Evolutionary conservation across 1,284 basidiomycete genomes (phyloP).

Genomic region (Albatrellus sp.): DNA sequence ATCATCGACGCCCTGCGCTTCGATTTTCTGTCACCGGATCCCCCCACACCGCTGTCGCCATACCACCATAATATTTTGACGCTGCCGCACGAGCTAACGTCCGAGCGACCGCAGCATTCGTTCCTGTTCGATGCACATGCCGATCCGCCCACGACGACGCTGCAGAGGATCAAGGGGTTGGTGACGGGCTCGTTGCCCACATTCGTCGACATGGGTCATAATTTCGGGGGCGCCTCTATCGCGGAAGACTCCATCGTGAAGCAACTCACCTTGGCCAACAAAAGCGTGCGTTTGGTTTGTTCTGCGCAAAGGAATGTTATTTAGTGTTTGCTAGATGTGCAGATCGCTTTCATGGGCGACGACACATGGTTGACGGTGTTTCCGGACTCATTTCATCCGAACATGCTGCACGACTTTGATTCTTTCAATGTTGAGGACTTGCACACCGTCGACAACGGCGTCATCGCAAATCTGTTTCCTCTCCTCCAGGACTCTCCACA

Average conservation of each 20-base stretch:
- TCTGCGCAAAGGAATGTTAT: neutral
- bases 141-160: constrained; percentile 91
- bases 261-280: constrained; percentile 42
- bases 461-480: constrained; percentile 74
- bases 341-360: constrained; percentile 85
- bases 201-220: constrained; percentile 87
- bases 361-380: constrained; percentile 94
- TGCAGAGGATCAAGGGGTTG: constrained; percentile 91
- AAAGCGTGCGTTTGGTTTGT: constrained; percentile 32
- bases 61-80: constrained; percentile 78
- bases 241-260: constrained; percentile 78
- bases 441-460: constrained; percentile 90
- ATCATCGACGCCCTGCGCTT: constrained; percentile 92
- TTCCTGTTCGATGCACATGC: constrained; percentile 84
- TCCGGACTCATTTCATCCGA: constrained; percentile 58
- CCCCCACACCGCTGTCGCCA: constrained; percentile 46
- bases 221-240: constrained; percentile 81
- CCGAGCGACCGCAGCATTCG: constrained; percentile 51
- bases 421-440: constrained; percentile 99
- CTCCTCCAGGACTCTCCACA: constrained; percentile 36
- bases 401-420: constrained; percentile 77
- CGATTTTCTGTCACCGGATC: constrained; percentile 80
- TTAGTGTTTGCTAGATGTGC: constrained; percentile 5
- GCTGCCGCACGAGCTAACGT: constrained; percentile 64
- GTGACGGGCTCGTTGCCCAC: constrained; percentile 95